A percentile compares a stretch with the other conserved stretches of the same genome.
These are phyloP conservation scores for Crassisporium funariophilum DNA, from an alignment of 768 basidiomycete genomes.

Conservation along the genomic window DNA sequence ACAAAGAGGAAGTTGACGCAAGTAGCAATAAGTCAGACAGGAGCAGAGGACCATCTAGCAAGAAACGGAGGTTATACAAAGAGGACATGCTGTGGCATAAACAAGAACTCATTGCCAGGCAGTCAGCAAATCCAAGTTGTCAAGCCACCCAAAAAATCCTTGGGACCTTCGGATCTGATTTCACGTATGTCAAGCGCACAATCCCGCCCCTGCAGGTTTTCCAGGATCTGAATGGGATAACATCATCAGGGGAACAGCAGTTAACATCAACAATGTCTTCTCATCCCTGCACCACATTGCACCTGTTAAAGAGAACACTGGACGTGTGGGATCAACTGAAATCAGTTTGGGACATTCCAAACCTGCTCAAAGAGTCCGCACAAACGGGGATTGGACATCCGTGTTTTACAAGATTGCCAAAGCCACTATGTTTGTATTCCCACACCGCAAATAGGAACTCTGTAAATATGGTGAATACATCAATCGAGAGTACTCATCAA, in stretches of 20 bases:
- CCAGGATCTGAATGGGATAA: constrained; percentile 5
- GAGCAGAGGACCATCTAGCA: too few species aligned
- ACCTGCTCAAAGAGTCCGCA: constrained; percentile 14
- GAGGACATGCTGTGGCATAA: too few species aligned
- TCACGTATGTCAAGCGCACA: too few species aligned
- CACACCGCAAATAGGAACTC: constrained; percentile 28
- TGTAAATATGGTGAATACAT: constrained; percentile 27
- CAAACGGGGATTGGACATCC: constrained; percentile 22
- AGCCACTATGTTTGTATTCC: constrained; percentile 29
- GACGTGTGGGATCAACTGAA: constrained; percentile 18
- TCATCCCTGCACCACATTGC: constrained; percentile 12
- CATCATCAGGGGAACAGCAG: constrained; percentile 2
- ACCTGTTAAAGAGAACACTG: constrained; percentile 17
- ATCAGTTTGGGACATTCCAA: constrained; percentile 12
- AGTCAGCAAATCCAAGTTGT: too few species aligned
- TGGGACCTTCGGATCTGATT: too few species aligned
- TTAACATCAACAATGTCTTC: constrained; percentile 3
- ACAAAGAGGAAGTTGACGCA: too few species aligned
- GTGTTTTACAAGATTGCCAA: constrained; percentile 25
- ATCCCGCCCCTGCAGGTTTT: constrained; percentile 1
- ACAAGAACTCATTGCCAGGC: too few species aligned
- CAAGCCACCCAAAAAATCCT: too few species aligned
- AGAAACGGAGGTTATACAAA: too few species aligned
- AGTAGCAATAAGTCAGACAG: too few species aligned
- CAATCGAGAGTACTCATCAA: constrained; percentile 21